Percentiles rank a stretch among this genome's conserved stretches.
Conservation (phyloP, 2,329 filamentous ascomycete genomes). For the Scedosporium dehoogii region DNA sequence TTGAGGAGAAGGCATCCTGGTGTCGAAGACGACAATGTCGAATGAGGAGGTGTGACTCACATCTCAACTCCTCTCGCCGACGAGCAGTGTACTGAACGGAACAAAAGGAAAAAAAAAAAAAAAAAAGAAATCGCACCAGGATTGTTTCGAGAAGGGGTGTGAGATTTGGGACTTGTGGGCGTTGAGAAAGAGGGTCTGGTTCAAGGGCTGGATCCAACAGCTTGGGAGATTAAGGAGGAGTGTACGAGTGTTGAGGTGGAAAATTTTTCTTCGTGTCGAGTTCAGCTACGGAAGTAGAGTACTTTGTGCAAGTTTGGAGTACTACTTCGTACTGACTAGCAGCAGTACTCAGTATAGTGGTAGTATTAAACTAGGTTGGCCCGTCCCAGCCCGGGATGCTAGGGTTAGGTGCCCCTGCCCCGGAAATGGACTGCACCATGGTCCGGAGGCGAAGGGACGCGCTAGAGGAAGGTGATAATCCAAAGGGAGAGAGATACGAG, state of each 20-base stretch:
- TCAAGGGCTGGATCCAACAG: background rate
- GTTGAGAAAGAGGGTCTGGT: background rate
- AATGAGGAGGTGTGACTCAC: too few relatives aligned
- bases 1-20: background rate
- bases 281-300: background rate
- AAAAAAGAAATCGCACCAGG: too few relatives aligned
- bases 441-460: background rate
- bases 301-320: background rate
- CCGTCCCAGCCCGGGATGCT: background rate
- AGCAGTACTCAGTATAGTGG: background rate
- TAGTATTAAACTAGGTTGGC: background rate
- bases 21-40: background rate
- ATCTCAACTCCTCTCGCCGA: too few relatives aligned
- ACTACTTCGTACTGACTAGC: background rate
- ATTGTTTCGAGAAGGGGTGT: too few relatives aligned
- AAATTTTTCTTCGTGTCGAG: background rate
- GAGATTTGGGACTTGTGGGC: too few relatives aligned
- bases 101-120: too few relatives aligned
- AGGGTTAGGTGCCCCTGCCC: background rate
- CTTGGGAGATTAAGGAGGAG: background rate
- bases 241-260: background rate
- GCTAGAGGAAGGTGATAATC: background rate
- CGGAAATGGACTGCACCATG: background rate
- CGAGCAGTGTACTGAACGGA: too few relatives aligned
- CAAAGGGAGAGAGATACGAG: too few relatives aligned